A percentile compares a stretch with the other conserved stretches of the same genome.
These are phyloP conservation scores for Trichoderma brevicompactum DNA, from an alignment of 2,329 filamentous ascomycete species.

Conservation along the genomic window DNA sequence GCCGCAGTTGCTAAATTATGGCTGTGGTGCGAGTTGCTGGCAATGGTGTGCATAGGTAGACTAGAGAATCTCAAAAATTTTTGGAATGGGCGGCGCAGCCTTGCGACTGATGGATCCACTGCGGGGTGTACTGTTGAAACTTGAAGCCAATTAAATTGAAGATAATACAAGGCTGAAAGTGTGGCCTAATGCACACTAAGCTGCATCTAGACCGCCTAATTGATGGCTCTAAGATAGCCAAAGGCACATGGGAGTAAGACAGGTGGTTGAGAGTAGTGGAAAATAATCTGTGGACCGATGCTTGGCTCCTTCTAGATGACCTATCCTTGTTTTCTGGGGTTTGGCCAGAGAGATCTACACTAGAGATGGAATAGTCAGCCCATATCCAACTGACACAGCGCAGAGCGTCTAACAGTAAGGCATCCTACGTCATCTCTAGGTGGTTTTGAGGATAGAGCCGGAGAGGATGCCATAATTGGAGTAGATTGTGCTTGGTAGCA, in stretches of 20 bases:
- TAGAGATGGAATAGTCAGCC: slow-evolving; percentile 11
- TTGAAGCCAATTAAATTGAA: slow-evolving; percentile 6
- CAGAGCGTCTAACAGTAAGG: background rate
- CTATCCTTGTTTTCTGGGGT: background rate
- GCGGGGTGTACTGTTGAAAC: slow-evolving; percentile 18
- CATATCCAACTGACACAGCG: background rate
- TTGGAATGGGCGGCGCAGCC: slow-evolving; percentile 28
- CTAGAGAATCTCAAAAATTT: slow-evolving; percentile 19
- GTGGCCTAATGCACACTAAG: slow-evolving; percentile 15
- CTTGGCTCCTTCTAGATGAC: background rate
- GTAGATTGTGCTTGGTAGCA: background rate
- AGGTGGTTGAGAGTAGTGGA: background rate
- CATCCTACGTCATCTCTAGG: slow-evolving; percentile 13
- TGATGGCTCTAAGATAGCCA: slow-evolving; percentile 5
- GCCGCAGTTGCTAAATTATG: background rate
- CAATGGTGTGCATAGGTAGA: background rate
- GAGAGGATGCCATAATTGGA: background rate
- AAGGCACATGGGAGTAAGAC: background rate
- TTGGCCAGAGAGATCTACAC: slow-evolving; percentile 6
- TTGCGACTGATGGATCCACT: slow-evolving; percentile 25
- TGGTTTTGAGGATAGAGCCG: background rate
- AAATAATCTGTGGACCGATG: slow-evolving; percentile 8
- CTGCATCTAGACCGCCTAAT: slow-evolving; percentile 21
- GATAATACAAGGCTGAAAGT: slow-evolving; percentile 13
- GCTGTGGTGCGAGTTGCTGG: background rate